phyloP scores from a whole-genome alignment of 352 stramenopile species.

The Globisporangium nunn region DNA sequence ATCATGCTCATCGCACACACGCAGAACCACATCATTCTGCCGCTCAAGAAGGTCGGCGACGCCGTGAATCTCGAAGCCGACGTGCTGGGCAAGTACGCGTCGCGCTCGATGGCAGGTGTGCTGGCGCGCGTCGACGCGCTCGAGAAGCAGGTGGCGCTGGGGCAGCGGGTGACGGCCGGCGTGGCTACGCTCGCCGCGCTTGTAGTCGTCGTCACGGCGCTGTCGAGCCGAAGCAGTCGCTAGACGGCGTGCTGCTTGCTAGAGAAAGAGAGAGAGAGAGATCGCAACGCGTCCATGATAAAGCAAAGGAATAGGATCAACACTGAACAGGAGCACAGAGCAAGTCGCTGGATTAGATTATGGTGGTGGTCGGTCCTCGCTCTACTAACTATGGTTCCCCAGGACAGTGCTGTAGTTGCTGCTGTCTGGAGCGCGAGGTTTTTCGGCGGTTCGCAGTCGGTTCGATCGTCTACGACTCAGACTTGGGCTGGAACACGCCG shows the following conservation, averaged over 20 bases:
- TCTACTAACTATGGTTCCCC: background rate
- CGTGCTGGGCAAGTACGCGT: slow-evolving; percentile 90
- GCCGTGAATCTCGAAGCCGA: slow-evolving; percentile 90
- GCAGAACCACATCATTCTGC: slow-evolving; percentile 95
- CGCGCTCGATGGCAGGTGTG: slow-evolving; percentile 61
- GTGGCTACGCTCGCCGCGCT: slow-evolving; percentile 19
- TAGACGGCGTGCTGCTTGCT: background rate
- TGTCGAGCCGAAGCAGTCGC: slow-evolving; percentile 13
- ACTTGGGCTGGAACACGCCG: slow-evolving; percentile 59
- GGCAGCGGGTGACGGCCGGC: slow-evolving; percentile 25
- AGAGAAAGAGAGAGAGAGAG: no score
- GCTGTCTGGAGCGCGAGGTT: background rate
- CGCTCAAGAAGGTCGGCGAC: slow-evolving; percentile 85
- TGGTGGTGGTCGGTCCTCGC: background rate
- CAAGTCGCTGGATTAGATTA: background rate
- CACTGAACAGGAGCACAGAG: background rate
- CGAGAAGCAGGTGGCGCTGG: slow-evolving; percentile 40
- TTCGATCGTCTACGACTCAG: slow-evolving; percentile 26
- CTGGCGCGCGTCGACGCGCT: slow-evolving; percentile 50
- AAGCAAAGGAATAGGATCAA: background rate
- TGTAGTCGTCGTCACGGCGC: slow-evolving; percentile 19
- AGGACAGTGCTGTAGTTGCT: background rate
- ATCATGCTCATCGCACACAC: slow-evolving; percentile 99
- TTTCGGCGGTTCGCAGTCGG: background rate
- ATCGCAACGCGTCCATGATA: background rate